phyloP scores from a whole-genome alignment of 2,329 filamentous ascomycete species.

The Ascochyta rabiei region DNA sequence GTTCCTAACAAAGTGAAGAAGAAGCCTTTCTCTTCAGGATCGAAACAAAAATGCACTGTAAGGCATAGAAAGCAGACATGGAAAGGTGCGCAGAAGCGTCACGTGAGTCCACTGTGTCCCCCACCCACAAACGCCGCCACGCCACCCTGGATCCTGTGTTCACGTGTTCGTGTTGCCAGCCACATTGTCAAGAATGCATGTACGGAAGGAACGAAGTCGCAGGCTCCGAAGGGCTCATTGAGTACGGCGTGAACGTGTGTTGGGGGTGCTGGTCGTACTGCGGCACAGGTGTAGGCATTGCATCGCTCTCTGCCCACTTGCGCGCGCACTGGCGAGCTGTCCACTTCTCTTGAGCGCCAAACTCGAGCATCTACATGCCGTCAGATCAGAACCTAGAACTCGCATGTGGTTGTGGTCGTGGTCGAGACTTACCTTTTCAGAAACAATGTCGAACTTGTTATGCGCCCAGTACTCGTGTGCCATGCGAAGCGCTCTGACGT shows the following conservation, averaged over 20 bases:
- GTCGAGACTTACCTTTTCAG: slow-evolving; percentile 50
- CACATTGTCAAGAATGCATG: slow-evolving; percentile 26
- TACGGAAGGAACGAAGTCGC: slow-evolving; percentile 39
- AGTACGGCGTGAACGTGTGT: slow-evolving; percentile 41
- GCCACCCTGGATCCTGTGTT: too few relatives aligned
- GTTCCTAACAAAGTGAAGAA: not conserved
- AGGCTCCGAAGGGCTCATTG: slow-evolving; percentile 46
- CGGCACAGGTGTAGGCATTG: slow-evolving; percentile 40
- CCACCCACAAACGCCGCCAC: too few relatives aligned
- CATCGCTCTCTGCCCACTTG: slow-evolving; percentile 56
- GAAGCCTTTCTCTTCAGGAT: not conserved
- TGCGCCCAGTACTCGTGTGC: slow-evolving; percentile 61
- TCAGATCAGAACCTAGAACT: slow-evolving; percentile 5
- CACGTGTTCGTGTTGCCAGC: not conserved
- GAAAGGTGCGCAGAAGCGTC: not conserved
- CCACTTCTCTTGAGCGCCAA: slow-evolving; percentile 58
- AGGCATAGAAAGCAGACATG: not conserved
- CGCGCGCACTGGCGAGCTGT: slow-evolving; percentile 56
- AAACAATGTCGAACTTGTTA: slow-evolving; percentile 61
- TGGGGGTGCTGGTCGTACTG: slow-evolving; percentile 43
- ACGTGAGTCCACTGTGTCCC: not conserved
- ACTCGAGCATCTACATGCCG: slow-evolving; percentile 57
- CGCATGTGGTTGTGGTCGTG: too few relatives aligned
- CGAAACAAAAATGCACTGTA: not conserved
- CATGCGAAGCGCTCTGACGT: slow-evolving; percentile 56